phyloP scores from a whole-genome alignment of 148 eudicot genomes.

The Chenopodium formosanum region DNA sequence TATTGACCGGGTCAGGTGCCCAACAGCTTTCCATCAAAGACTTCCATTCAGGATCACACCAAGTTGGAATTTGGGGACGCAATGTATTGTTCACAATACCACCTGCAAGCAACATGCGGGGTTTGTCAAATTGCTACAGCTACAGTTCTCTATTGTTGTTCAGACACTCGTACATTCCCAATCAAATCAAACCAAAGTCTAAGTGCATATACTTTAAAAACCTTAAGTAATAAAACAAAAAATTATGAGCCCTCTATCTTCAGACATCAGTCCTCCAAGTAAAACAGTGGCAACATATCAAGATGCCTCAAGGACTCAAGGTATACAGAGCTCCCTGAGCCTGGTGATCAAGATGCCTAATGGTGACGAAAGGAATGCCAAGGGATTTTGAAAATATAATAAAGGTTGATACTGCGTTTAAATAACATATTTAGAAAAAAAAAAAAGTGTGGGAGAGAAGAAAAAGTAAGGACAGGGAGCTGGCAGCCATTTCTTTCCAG shows the following conservation, averaged over 20 bases:
- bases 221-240: background rate
- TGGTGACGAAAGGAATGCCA: background rate
- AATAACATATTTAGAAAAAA: no score
- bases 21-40: slow-evolving; percentile 92
- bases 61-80: slow-evolving; percentile 88
- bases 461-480: background rate
- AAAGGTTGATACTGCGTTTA: background rate
- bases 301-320: background rate
- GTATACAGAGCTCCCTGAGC: background rate
- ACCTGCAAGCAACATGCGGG: slow-evolving; percentile 38
- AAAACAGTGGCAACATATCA: background rate
- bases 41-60: slow-evolving; percentile 99
- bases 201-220: background rate
- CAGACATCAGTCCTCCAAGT: background rate
- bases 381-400: no score
- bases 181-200: background rate
- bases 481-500: background rate
- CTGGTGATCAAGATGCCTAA: background rate
- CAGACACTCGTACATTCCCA: background rate
- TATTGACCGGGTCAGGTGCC: slow-evolving; percentile 69
- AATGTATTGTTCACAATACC: slow-evolving; percentile 88
- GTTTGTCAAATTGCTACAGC: background rate
- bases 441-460: background rate
- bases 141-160: background rate
- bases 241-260: background rate